A percentile compares a stretch with the other conserved stretches of the same genome.
phyloP scores from a whole-genome alignment of 495 filamentous ascomycete genomes.

The Sordaria brevicollis region DNA sequence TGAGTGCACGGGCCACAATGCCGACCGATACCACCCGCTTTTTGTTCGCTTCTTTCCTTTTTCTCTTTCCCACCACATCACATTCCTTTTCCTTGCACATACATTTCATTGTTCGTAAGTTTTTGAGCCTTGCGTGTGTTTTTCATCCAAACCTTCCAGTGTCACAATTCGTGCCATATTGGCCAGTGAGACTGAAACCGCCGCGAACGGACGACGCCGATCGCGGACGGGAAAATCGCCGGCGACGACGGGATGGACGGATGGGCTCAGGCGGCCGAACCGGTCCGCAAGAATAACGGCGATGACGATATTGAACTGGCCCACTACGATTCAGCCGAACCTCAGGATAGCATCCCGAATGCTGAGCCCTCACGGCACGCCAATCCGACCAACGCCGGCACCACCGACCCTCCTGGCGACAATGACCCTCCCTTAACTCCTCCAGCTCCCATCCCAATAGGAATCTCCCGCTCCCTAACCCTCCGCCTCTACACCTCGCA shows the following conservation, averaged over 20 bases:
- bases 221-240: background rate
- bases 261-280: background rate
- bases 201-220: background rate
- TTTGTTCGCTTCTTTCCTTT: background rate
- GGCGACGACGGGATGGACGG: background rate
- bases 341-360: background rate
- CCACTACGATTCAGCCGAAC: background rate
- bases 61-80: background rate
- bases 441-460: background rate
- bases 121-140: too few species aligned
- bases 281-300: background rate
- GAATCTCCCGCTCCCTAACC: conserved; percentile 4
- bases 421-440: background rate
- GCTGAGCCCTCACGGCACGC: background rate
- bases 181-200: background rate
- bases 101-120: background rate
- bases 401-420: background rate
- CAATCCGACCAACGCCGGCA: background rate
- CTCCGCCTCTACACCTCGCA: conserved; percentile 37
- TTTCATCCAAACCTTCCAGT: too few species aligned
- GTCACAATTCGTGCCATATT: too few species aligned
- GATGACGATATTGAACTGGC: background rate
- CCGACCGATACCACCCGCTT: background rate
- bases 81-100: background rate
- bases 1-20: background rate